Percentiles rank a stretch among this genome's conserved stretches.
phyloP scores from a whole-genome alignment of 306 rosid genomes.

The Fragaria ananassa region DNA sequence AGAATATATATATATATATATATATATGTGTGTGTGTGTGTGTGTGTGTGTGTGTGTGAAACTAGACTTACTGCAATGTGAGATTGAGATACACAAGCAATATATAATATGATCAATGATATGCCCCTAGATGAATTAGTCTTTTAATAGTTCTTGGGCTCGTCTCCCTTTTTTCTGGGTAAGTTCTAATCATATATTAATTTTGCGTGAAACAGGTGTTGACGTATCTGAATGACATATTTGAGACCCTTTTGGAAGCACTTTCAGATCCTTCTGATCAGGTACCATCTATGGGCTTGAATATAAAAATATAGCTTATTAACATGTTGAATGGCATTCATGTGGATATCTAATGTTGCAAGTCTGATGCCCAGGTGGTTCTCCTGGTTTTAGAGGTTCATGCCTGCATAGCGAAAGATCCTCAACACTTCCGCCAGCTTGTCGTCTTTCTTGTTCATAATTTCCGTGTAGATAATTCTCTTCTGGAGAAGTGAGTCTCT shows the following conservation, averaged over 20 bases:
- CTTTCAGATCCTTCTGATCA: conserved; percentile 87
- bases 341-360: conserved; percentile 3
- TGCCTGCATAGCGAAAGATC: conserved; percentile 90
- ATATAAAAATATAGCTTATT: background rate
- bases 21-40: too few species aligned
- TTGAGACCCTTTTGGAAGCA: conserved; percentile 75
- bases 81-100: background rate
- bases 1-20: background rate
- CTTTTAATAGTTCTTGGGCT: background rate
- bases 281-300: conserved; percentile 40
- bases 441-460: conserved; percentile 77
- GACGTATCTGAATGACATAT: conserved; percentile 64
- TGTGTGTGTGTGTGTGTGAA: too few species aligned
- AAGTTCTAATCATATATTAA: background rate
- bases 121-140: background rate
- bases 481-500: conserved; percentile 78
- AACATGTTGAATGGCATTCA: background rate
- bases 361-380: conserved; percentile 63
- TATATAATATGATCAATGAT: background rate
- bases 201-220: conserved; percentile 63
- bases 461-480: conserved; percentile 73
- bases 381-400: conserved; percentile 94
- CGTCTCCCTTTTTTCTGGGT: background rate
- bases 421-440: conserved; percentile 76
- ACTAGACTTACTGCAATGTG: background rate